Percentiles rank a stretch among this genome's conserved stretches.
Conservation (phyloP, 2,329 filamentous ascomycete genomes). For the Chaetomium sp. region DNA sequence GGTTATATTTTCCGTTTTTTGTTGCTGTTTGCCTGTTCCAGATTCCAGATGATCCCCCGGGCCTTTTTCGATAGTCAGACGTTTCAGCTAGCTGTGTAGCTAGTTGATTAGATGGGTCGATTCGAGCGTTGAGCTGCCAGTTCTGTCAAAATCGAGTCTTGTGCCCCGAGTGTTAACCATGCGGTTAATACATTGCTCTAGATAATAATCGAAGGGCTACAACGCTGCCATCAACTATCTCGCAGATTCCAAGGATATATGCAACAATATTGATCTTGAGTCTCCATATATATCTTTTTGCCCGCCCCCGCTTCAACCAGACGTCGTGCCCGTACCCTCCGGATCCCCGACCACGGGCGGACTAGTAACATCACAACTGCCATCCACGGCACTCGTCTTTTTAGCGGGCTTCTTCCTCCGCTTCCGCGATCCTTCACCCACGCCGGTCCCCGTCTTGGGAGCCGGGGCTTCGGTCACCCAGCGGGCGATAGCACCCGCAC, state of each 20-base stretch:
- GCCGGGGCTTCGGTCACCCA: constrained; percentile 67
- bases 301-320: background rate
- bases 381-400: background rate
- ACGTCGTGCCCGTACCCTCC: background rate
- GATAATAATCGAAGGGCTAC: too few relatives aligned
- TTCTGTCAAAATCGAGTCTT: too few relatives aligned
- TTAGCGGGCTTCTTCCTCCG: constrained; percentile 43
- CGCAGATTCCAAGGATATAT: too few relatives aligned
- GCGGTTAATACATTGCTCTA: too few relatives aligned
- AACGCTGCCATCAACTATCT: too few relatives aligned
- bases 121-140: background rate
- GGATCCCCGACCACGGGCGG: too few relatives aligned
- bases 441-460: constrained; percentile 23
- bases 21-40: background rate
- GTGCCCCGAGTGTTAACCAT: too few relatives aligned
- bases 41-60: constrained; percentile 4
- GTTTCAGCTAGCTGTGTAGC: background rate
- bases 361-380: background rate
- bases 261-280: too few relatives aligned
- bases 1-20: background rate
- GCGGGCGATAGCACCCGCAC: constrained; percentile 66
- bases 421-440: constrained; percentile 38
- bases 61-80: background rate
- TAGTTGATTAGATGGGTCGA: background rate
- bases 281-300: background rate